phyloP scores from a whole-genome alignment of 768 basidiomycete species.

The Psilocybe sp. region DNA sequence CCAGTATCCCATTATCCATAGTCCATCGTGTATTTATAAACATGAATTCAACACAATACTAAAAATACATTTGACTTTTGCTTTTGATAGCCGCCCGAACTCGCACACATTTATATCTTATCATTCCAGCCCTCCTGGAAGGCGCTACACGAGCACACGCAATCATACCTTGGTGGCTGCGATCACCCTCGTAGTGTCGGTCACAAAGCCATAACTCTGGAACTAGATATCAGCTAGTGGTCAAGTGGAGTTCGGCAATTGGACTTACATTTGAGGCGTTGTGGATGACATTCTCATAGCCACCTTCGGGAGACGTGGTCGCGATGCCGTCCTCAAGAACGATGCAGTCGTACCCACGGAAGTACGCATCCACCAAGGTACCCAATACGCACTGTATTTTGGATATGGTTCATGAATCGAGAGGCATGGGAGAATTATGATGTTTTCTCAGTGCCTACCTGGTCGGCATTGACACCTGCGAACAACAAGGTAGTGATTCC shows the following conservation, averaged over 20 bases:
- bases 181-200: constrained; percentile 30
- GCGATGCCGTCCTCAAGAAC: constrained; percentile 56
- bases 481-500: constrained; percentile 62
- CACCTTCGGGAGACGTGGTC: constrained; percentile 60
- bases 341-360: constrained; percentile 61
- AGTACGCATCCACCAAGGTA: constrained; percentile 63
- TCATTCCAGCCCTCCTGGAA: not conserved
- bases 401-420: not conserved
- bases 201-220: constrained; percentile 53
- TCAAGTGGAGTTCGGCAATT: not conserved
- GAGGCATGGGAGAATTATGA: not conserved
- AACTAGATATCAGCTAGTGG: constrained; percentile 10
- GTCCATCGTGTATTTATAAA: too few relatives aligned
- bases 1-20: too few relatives aligned
- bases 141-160: not conserved
- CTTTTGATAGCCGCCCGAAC: too few relatives aligned
- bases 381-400: constrained; percentile 56
- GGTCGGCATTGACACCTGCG: constrained; percentile 66
- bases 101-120: too few relatives aligned
- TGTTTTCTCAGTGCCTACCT: constrained; percentile 34
- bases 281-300: constrained; percentile 54
- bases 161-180: constrained; percentile 17
- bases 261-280: constrained; percentile 51
- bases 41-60: too few relatives aligned
- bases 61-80: too few relatives aligned